Conservation (phyloP, 768 basidiomycete species). For the Lactifluus echinatus region DNA sequence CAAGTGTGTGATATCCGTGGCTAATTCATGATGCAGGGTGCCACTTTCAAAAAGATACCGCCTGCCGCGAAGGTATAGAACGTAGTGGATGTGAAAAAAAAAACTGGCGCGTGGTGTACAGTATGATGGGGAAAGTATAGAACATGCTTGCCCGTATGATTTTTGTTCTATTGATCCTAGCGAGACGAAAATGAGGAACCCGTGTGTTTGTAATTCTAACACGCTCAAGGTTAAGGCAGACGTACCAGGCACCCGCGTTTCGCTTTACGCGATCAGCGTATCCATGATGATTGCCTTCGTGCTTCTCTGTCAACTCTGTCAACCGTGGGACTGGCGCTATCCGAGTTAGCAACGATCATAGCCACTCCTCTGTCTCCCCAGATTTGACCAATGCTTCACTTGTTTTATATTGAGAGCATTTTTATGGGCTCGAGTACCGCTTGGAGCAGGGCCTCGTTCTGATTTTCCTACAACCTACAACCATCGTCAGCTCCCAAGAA, state of each 20-base stretch:
- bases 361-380: no score
- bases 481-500: no score
- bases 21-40: slow-evolving; percentile 2
- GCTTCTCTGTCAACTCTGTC: no score
- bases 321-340: no score
- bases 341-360: no score
- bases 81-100: neutral
- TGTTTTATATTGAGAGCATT: no score
- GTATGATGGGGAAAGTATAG: neutral
- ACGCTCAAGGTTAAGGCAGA: neutral
- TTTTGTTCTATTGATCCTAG: neutral
- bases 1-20: neutral
- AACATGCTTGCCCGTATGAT: neutral
- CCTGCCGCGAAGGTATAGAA: slow-evolving; percentile 14
- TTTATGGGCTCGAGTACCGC: no score
- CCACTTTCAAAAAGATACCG: slow-evolving; percentile 14
- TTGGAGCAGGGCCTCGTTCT: no score
- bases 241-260: neutral
- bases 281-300: no score
- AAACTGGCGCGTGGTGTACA: neutral
- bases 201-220: neutral
- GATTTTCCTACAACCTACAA: no score
- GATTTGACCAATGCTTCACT: no score
- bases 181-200: neutral
- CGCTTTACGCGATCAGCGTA: no score